Evolutionary conservation across 1,284 basidiomycete genomes (phyloP).

Genomic region (Exobasidium cylindrosporum): DNA sequence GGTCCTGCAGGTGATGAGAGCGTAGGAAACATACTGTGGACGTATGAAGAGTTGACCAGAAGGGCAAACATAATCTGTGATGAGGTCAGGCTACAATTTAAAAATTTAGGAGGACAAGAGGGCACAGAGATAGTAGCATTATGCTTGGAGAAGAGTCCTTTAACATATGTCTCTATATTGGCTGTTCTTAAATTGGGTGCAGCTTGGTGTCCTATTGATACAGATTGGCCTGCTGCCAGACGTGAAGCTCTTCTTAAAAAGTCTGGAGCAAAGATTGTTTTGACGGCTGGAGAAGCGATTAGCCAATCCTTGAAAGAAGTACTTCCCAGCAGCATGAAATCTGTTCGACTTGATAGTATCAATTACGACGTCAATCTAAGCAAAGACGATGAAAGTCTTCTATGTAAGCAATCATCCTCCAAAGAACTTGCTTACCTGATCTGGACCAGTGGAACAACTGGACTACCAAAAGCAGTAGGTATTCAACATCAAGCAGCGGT

Average conservation of each 20-base stretch:
- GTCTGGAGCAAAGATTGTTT: slow-evolving; percentile 41
- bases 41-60: slow-evolving; percentile 40
- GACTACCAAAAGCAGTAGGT: slow-evolving; percentile 54
- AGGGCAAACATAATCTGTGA: slow-evolving; percentile 17
- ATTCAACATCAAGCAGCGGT: slow-evolving; percentile 52
- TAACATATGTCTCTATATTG: slow-evolving; percentile 47
- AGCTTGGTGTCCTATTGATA: slow-evolving; percentile 57
- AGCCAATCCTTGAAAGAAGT: slow-evolving; percentile 26
- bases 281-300: slow-evolving; percentile 14
- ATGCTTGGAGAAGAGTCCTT: slow-evolving; percentile 44
- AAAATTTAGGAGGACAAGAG: neutral
- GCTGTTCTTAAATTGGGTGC: slow-evolving; percentile 52
- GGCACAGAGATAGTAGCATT: slow-evolving; percentile 36
- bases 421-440: slow-evolving; percentile 42
- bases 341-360: slow-evolving; percentile 33
- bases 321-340: slow-evolving; percentile 24
- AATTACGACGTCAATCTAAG: slow-evolving; percentile 23
- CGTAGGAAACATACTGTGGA: slow-evolving; percentile 21
- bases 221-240: slow-evolving; percentile 49
- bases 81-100: neutral
- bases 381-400: slow-evolving; percentile 31
- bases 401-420: slow-evolving; percentile 10
- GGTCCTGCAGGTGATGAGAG: slow-evolving; percentile 1
- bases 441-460: slow-evolving; percentile 57
- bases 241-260: slow-evolving; percentile 52